Conservation (phyloP, 2,329 filamentous ascomycete genomes). For the Allantophomopsis cytisporea region DNA sequence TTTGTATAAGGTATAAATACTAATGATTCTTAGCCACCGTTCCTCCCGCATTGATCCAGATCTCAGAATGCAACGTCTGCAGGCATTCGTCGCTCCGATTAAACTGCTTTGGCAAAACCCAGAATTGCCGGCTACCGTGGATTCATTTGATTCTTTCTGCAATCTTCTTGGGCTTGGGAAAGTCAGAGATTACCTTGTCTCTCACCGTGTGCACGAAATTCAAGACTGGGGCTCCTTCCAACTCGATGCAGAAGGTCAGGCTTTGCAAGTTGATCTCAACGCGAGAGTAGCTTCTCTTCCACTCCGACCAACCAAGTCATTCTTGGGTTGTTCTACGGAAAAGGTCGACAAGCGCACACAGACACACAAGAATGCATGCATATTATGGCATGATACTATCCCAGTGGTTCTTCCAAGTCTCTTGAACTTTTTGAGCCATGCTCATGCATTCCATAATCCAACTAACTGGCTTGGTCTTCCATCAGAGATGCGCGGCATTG, state of each 20-base stretch:
- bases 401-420: constrained; percentile 75
- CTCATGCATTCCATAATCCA: constrained; percentile 82
- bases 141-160: constrained; percentile 68
- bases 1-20: constrained; percentile 22
- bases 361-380: constrained; percentile 62
- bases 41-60: constrained; percentile 59
- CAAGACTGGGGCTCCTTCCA: constrained; percentile 70
- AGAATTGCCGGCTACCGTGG: constrained; percentile 53
- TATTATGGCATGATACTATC: constrained; percentile 76
- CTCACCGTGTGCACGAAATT: constrained; percentile 59
- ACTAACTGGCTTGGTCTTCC: constrained; percentile 71
- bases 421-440: constrained; percentile 74
- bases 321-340: constrained; percentile 86
- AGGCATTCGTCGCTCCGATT: constrained; percentile 71
- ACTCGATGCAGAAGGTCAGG: constrained; percentile 67
- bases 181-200: constrained; percentile 66
- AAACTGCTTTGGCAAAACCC: constrained; percentile 67
- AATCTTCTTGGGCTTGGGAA: constrained; percentile 65
- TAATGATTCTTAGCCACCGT: constrained; percentile 39
- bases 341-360: constrained; percentile 63
- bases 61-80: constrained; percentile 58
- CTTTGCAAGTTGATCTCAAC: constrained; percentile 66
- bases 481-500: constrained; percentile 60
- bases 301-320: constrained; percentile 75
- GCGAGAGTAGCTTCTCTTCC: constrained; percentile 68